phyloP scores from a whole-genome alignment of 371 early-diverging fungal species.

The Syncephalis fuscata region DNA sequence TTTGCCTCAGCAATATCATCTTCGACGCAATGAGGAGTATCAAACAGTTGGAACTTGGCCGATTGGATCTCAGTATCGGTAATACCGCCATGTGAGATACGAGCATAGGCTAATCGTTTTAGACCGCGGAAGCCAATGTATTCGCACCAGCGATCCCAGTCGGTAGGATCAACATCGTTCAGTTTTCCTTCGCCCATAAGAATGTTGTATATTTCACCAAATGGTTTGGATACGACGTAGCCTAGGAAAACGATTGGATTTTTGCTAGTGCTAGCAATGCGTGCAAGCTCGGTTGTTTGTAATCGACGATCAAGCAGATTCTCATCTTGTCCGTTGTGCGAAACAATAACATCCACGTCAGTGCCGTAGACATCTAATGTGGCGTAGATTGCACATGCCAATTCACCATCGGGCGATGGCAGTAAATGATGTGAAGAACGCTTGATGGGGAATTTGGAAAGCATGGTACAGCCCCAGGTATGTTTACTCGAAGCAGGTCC shows the following conservation, averaged over 20 bases:
- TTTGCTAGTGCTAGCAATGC: constrained; percentile 48
- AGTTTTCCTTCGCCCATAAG: constrained; percentile 49
- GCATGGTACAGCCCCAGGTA: constrained; percentile 75
- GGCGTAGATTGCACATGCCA: constrained; percentile 75
- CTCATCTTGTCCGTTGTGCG: constrained; percentile 76
- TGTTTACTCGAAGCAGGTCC: constrained; percentile 71
- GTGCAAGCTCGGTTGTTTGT: constrained; percentile 63
- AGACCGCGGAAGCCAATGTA: constrained; percentile 67
- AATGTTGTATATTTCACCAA: constrained; percentile 31
- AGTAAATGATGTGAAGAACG: constrained; percentile 53
- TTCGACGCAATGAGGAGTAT: constrained; percentile 8
- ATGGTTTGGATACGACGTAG: constrained; percentile 67
- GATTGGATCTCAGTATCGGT: constrained; percentile 76
- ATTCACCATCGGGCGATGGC: constrained; percentile 67
- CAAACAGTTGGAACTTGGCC: constrained; percentile 57
- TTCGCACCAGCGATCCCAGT: constrained; percentile 73
- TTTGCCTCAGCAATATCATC: constrained; percentile 11
- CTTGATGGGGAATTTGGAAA: constrained; percentile 69
- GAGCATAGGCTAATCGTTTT: constrained; percentile 55
- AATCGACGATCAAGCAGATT: constrained; percentile 52
- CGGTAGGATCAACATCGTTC: constrained; percentile 58
- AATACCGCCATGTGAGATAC: constrained; percentile 60
- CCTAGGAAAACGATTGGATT: constrained; percentile 70
- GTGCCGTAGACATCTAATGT: constrained; percentile 67
- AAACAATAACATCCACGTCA: constrained; percentile 63